Evolutionary conservation across 2,329 filamentous ascomycete species (phyloP).

Genomic region (Scopulariopsis brevicaulis): DNA sequence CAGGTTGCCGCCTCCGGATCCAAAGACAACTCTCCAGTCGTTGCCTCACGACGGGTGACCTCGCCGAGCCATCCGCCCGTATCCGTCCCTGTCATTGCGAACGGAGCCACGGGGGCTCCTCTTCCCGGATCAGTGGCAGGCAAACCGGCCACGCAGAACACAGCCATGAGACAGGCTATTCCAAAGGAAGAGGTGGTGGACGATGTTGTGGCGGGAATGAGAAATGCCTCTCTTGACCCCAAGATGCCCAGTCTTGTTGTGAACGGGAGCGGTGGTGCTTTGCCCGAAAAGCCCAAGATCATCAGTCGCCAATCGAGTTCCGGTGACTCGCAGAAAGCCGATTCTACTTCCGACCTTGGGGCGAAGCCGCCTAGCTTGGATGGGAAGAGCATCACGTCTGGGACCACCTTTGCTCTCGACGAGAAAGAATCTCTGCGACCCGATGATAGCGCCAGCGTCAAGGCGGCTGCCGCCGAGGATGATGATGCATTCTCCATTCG

Average conservation of each 20-base stretch:
- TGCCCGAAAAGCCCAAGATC: slow-evolving; percentile 22
- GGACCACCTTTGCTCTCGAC: slow-evolving; percentile 89
- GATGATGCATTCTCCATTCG: slow-evolving; percentile 74
- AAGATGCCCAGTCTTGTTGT: slow-evolving; percentile 30
- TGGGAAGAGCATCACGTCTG: slow-evolving; percentile 88
- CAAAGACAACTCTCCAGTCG: slow-evolving; percentile 10
- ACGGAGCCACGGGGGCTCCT: slow-evolving; percentile 3
- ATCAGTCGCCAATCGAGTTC: slow-evolving; percentile 33
- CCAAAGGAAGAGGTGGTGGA: slow-evolving; percentile 9
- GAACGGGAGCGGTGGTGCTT: slow-evolving; percentile 32
- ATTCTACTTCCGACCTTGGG: slow-evolving; percentile 52
- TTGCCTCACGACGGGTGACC: neutral
- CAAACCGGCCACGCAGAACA: neutral
- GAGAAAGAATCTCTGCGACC: slow-evolving; percentile 92
- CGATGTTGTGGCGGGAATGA: slow-evolving; percentile 16
- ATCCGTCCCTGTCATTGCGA: slow-evolving; percentile 13
- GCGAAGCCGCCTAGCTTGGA: slow-evolving; percentile 86
- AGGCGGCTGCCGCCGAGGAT: slow-evolving; percentile 75
- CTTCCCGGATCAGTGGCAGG: neutral
- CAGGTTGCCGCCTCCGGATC: slow-evolving; percentile 36
- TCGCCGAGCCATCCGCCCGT: neutral
- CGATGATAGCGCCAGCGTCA: slow-evolving; percentile 90
- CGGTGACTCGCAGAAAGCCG: slow-evolving; percentile 46
- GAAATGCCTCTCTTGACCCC: slow-evolving; percentile 16
- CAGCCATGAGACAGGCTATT: neutral